Percentiles rank a stretch among this genome's conserved stretches.
Evolutionary conservation across 1,284 basidiomycete genomes (phyloP).

Genomic region (Naganishia liquefaciens): DNA sequence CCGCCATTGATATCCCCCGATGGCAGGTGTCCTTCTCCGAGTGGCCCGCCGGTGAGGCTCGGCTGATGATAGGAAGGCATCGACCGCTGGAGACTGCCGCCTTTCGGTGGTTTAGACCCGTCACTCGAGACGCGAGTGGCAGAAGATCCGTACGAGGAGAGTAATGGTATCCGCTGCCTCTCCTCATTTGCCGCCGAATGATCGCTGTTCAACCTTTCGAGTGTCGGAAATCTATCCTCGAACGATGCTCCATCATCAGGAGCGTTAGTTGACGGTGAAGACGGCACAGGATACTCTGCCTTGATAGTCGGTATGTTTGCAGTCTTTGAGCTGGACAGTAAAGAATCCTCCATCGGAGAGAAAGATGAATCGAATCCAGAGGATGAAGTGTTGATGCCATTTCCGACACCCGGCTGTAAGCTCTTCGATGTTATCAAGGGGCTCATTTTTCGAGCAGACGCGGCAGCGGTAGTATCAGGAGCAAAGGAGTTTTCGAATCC

Average conservation of each 20-base stretch:
- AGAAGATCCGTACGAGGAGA: background rate
- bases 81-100: constrained; percentile 9
- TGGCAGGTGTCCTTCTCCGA: constrained; percentile 19
- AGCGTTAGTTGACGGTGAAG: constrained; percentile 34
- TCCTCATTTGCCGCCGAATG: constrained; percentile 11
- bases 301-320: constrained; percentile 16
- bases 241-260: constrained; percentile 43
- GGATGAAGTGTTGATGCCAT: constrained; percentile 4
- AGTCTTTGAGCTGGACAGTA: constrained; percentile 25
- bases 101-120: background rate
- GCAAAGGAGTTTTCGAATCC: constrained; percentile 19
- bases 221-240: constrained; percentile 50
- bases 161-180: background rate
- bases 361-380: constrained; percentile 29
- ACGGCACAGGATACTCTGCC: background rate
- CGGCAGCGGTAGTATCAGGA: constrained; percentile 1
- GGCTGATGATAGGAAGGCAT: constrained; percentile 29
- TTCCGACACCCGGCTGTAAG: constrained; percentile 19
- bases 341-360: background rate
- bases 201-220: constrained; percentile 42
- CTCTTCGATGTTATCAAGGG: constrained; percentile 16
- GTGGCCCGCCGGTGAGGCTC: constrained; percentile 31
- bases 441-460: constrained; percentile 2
- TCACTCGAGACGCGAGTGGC: background rate
- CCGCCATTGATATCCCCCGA: constrained; percentile 26